Evolutionary conservation across 371 early-diverging fungal species (phyloP).

Genomic region (Funneliformis caledonium): DNA sequence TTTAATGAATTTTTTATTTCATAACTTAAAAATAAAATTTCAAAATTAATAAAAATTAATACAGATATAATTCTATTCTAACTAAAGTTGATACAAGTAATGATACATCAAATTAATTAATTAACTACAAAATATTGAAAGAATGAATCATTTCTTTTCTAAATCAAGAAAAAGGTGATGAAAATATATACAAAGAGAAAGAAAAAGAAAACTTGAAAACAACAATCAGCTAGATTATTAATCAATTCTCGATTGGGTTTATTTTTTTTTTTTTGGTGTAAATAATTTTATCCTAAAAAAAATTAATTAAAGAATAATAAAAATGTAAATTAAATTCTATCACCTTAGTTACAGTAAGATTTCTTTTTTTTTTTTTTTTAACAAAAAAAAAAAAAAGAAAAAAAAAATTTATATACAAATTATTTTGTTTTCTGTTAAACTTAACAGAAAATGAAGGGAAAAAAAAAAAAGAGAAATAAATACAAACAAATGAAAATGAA

Average conservation of each 20-base stretch:
- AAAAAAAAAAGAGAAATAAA: neutral
- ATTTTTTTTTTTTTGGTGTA: no score
- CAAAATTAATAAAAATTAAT: neutral
- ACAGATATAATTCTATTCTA: neutral
- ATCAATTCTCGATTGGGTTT: no score
- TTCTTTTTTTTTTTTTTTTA: no score
- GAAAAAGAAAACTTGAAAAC: no score
- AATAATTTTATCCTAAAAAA: no score
- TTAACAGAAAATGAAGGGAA: neutral
- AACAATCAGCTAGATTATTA: no score
- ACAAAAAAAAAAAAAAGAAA: neutral
- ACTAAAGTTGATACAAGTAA: no score
- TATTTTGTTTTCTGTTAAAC: neutral
- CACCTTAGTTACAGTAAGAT: no score
- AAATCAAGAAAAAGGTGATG: neutral
- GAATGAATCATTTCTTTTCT: neutral
- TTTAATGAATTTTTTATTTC: no score
- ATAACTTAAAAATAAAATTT: neutral
- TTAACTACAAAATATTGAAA: neutral
- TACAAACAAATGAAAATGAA: no score
- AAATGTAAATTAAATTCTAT: no score
- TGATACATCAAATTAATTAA: neutral
- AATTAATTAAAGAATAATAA: no score
- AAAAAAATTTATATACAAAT: neutral
- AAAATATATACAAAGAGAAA: neutral